Percentiles rank a stretch among this genome's conserved stretches.
Evolutionary conservation across 352 stramenopile genomes (phyloP).

Genomic region (Globisporangium rhizosaccharum): DNA sequence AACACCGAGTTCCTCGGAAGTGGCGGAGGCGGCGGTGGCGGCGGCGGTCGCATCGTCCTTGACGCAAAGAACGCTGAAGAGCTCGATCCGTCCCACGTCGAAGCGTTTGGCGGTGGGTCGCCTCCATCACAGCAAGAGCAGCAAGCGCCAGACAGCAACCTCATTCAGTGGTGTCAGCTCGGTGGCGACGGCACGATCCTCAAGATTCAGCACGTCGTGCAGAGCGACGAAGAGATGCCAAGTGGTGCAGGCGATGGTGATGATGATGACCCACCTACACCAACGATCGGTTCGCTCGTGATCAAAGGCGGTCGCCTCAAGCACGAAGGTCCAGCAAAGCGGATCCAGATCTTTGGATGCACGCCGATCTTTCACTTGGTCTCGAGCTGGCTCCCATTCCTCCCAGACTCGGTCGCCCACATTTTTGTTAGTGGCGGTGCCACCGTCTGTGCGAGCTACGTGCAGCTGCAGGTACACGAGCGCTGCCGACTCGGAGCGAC

Average conservation of each 20-base stretch:
- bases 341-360: conserved; percentile 71
- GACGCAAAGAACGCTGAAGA: conserved; percentile 37
- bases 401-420: conserved; percentile 48
- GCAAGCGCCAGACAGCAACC: conserved; percentile 5
- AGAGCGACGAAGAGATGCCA: conserved; percentile 7
- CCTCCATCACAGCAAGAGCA: conserved; percentile 12
- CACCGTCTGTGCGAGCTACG: conserved; percentile 44
- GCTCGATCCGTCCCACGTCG: conserved; percentile 27
- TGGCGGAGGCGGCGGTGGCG: conserved; percentile 49
- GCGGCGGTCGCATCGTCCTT: conserved; percentile 52
- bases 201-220: conserved; percentile 36
- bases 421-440: conserved; percentile 68
- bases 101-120: conserved; percentile 47
- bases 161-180: conserved; percentile 72
- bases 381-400: conserved; percentile 36
- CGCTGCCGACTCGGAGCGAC: neutral
- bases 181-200: conserved; percentile 75
- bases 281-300: conserved; percentile 36
- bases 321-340: conserved; percentile 47
- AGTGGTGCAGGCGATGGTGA: neutral
- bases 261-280: conserved; percentile 1
- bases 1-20: conserved; percentile 13
- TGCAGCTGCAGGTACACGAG: conserved; percentile 43
- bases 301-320: conserved; percentile 50
- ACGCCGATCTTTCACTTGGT: conserved; percentile 64